A percentile compares a stretch with the other conserved stretches of the same genome.
phyloP scores from a whole-genome alignment of 2,329 filamentous ascomycete species.

The Herpotrichia juniperi region DNA sequence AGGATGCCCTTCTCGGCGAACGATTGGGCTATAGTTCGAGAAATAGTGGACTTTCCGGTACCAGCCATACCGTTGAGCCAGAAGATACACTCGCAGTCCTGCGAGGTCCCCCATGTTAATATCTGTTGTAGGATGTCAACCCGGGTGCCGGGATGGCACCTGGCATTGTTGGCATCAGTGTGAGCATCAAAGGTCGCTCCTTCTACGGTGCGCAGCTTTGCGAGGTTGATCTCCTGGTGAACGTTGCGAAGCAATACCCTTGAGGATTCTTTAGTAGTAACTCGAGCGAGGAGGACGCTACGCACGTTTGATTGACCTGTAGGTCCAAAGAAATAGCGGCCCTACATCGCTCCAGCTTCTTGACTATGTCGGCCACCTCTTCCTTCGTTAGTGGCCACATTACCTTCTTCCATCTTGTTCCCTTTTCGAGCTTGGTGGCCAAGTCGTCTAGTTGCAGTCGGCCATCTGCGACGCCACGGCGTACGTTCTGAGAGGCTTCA shows the following conservation, averaged over 20 bases:
- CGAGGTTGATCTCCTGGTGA: background rate
- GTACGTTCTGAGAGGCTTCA: conserved; percentile 7
- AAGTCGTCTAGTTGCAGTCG: conserved; percentile 6
- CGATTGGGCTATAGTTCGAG: conserved; percentile 20
- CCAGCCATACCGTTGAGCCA: conserved; percentile 21
- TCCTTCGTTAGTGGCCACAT: conserved; percentile 3
- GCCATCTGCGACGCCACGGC: conserved; percentile 3
- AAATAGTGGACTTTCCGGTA: conserved; percentile 18
- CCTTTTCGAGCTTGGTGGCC: conserved; percentile 3
- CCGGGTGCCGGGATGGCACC: conserved; percentile 8
- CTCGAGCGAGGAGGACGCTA: background rate
- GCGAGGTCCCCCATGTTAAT: conserved; percentile 2
- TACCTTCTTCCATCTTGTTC: conserved; percentile 1
- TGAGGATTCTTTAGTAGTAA: background rate
- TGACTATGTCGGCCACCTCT: conserved; percentile 3
- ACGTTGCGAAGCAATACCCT: background rate
- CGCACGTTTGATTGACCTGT: no score
- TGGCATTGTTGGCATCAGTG: background rate
- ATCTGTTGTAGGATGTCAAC: conserved; percentile 7
- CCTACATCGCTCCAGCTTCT: no score
- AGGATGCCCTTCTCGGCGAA: conserved; percentile 4
- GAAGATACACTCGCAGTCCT: conserved; percentile 10
- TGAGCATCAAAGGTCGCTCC: conserved; percentile 9
- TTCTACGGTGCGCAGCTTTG: conserved; percentile 1
- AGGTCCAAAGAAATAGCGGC: no score